Evolutionary conservation across 768 basidiomycete species (phyloP).

Genomic region (Obba rivulosa): DNA sequence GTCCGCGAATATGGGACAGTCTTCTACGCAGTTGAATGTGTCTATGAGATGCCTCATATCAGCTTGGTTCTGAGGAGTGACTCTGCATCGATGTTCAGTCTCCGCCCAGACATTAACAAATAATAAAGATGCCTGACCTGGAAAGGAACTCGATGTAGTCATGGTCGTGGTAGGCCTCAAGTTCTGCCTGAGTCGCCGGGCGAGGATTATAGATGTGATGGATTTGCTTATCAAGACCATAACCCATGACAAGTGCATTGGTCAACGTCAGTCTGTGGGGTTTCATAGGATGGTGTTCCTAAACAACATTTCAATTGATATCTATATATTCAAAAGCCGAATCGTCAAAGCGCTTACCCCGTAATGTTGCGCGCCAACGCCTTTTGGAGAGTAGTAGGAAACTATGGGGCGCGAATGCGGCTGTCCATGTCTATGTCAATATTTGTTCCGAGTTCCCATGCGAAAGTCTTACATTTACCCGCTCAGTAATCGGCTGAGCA

Average conservation of each 20-base stretch:
- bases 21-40: conserved; percentile 91
- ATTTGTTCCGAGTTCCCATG: background rate
- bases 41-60: conserved; percentile 77
- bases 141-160: conserved; percentile 97
- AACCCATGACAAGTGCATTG: conserved; percentile 92
- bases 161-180: conserved; percentile 87
- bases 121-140: conserved; percentile 42
- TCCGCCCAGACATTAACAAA: background rate
- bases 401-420: conserved; percentile 86
- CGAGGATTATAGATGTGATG: conserved; percentile 88
- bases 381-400: conserved; percentile 94
- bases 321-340: background rate
- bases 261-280: conserved; percentile 94
- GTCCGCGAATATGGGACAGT: conserved; percentile 94
- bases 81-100: conserved; percentile 38
- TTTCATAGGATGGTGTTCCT: conserved; percentile 99
- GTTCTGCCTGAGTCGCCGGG: conserved; percentile 82
- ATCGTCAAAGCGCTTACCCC: conserved; percentile 54
- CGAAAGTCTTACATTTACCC: conserved; percentile 57
- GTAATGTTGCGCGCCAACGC: conserved; percentile 93
- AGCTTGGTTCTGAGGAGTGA: conserved; percentile 70
- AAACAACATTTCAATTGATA: conserved; percentile 7
- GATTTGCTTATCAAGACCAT: conserved; percentile 93
- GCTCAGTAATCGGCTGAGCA: conserved; percentile 76
- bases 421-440: conserved; percentile 24